Base-by-base conservation (phyloP, 164 flowering plant species). In the Malania oleifera region DNA sequence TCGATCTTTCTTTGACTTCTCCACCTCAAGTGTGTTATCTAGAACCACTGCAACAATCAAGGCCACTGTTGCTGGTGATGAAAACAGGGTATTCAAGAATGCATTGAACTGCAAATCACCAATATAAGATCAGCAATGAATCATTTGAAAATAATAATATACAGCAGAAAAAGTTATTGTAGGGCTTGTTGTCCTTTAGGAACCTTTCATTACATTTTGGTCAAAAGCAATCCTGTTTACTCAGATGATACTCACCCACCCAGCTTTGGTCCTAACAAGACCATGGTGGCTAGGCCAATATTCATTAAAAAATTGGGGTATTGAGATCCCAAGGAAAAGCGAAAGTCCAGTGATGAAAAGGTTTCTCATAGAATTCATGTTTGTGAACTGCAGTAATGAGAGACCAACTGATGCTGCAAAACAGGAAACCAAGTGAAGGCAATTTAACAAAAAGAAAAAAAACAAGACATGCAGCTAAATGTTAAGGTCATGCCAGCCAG, bases 331-430 rank as follows among this genome's bases (percentile, higher is more conserved):
- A 34, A 95, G 93, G 75, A 87, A 95, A 37, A 95, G 96, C 0
- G 98, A 89, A 12, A 91, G 75, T 34, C 99, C 99, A 0, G 82
- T 84, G 25, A 95, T 85, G 41, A 82, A 61, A 37, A 91, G 88
- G 67, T 89, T 91, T 74, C 99, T 83, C 97, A 95, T 91, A 8
- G 83, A 85, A 60, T 95, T 95, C 97, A 95, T 86, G 80, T 95
- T 95, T 19, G 96, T 91, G 78, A 95, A 95, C 67, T 95, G 99
- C 34, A 95, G 91, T 70, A 88, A 87, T 34, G 96, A 91, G 51
- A 95, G 62, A 56, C 99, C 99, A 34, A 91, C 96, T 0, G 96
- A 77, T 68, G 85, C 98, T 95, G 95, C 70, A 75, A 46, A 53
- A 60, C 9, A 22, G 20, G 40, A 38, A 18, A 14, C 9, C 5